Evolutionary conservation across 768 basidiomycete species (phyloP), one percentile per base, ranked within the genome.

Genomic region (Russula foetens): DNA sequence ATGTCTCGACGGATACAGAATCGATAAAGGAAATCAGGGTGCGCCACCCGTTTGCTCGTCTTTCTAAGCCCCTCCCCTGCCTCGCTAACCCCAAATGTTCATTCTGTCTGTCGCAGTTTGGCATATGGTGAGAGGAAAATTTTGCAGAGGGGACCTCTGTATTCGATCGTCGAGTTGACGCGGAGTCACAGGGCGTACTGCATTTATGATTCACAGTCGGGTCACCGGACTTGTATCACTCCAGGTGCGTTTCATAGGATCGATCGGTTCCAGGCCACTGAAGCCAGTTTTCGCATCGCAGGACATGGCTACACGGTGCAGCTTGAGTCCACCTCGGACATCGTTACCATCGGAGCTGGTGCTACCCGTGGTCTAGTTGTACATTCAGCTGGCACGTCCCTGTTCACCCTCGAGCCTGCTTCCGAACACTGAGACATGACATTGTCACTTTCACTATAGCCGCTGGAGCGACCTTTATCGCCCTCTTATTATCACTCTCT

Each of bases 311-410:
- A 90, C 69, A 70, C 73, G 46, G 66, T 84, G 63, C 63, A 69
- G 23, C 76, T 76, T 65, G 35, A 73, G 23, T 69, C 68, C n/a
- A 73, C 74, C 44, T 64, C 73, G 4, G 71, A 70, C 47, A 75
- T 64, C 43, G 72, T 77, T 21, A 72, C 70, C 51, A 77, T 88
- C 58, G 77, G 71, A 3, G 66, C 81, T 0, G 78, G 82, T 1
- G 88, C 86, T 84, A 92, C 89, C 7, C 80, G 81, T 41, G 89
- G 87, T 4, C 79, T 91, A 7, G 86, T 82, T 2, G 76, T 89
- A 28, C 87, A 89, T 64, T 88, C 89, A 17, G 81, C 89, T 54
- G 88, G 89, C 88, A 64, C 7, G 53, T 45, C 29, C 17, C 26
- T 44, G 31, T 28, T 50, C 41, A 4, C 23, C 23, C 24, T 52